Evolutionary conservation across 148 eudicot species (phyloP).

Genomic region (Dysphania ambrosioides): DNA sequence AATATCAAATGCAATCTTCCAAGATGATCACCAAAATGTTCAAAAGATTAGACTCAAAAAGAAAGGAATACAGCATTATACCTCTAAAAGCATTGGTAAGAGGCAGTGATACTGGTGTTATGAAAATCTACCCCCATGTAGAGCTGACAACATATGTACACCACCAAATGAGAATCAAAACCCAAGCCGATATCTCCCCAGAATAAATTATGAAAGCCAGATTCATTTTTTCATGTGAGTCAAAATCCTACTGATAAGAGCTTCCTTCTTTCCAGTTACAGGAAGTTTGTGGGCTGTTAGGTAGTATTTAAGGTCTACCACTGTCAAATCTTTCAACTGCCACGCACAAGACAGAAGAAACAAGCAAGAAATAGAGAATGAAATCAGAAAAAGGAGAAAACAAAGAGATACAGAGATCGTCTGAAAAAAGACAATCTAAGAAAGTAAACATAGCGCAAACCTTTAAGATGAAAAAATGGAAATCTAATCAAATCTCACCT

Average conservation of each 20-base stretch:
- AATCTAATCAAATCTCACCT: constrained; percentile 39
- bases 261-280: constrained; percentile 76
- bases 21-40: background rate
- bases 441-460: no score
- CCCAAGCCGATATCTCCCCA: background rate
- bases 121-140: constrained; percentile 6
- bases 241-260: constrained; percentile 68
- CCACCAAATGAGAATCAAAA: background rate
- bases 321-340: constrained; percentile 87
- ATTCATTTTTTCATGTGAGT: constrained; percentile 73
- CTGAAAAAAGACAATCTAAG: no score
- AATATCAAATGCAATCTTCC: background rate
- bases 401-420: background rate
- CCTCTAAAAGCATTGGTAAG: background rate
- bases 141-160: constrained; percentile 10
- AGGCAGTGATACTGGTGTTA: background rate
- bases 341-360: background rate
- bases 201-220: background rate
- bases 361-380: background rate
- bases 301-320: constrained; percentile 66
- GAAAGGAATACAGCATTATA: background rate
- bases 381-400: background rate
- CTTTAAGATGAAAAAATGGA: background rate
- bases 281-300: constrained; percentile 63
- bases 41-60: background rate